A percentile compares a stretch with the other conserved stretches of the same genome.
phyloP scores from a whole-genome alignment of 139 green algal genomes.

The Chlamydomonas schloesseri region DNA sequence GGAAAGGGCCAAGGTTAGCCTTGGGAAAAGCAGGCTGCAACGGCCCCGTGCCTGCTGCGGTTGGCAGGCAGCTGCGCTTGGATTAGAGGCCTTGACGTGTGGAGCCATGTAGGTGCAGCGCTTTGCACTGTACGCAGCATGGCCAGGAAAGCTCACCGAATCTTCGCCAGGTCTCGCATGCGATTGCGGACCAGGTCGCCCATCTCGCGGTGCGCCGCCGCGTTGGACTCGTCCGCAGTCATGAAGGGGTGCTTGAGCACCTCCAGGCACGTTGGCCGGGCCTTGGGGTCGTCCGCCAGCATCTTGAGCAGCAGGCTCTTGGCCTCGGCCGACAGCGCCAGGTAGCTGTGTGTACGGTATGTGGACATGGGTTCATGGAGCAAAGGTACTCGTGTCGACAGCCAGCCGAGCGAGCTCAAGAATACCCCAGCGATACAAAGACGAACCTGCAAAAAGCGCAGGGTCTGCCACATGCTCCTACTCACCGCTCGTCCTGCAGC shows the following conservation, averaged over 20 bases:
- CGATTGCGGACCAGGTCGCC: background rate
- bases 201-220: background rate
- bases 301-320: constrained; percentile 13
- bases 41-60: too few species aligned
- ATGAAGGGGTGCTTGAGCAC: background rate
- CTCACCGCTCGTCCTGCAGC: constrained; percentile 39
- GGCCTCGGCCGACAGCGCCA: background rate
- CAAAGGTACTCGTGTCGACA: too few species aligned
- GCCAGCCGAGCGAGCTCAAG: too few species aligned
- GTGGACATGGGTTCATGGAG: too few species aligned
- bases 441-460: background rate
- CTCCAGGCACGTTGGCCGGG: constrained; percentile 2
- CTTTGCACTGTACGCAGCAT: too few species aligned
- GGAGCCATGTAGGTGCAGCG: too few species aligned
- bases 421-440: background rate
- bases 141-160: too few species aligned
- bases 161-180: background rate
- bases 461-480: too few species aligned
- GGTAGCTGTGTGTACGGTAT: background rate
- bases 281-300: constrained; percentile 11
- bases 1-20: too few species aligned
- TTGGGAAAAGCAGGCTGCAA: too few species aligned
- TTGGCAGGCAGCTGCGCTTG: too few species aligned
- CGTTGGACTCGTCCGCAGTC: background rate
- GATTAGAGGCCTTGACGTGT: background rate